Evolutionary conservation across 2,329 filamentous ascomycete species (phyloP).

Genomic region (Aureobasidium sp.): DNA sequence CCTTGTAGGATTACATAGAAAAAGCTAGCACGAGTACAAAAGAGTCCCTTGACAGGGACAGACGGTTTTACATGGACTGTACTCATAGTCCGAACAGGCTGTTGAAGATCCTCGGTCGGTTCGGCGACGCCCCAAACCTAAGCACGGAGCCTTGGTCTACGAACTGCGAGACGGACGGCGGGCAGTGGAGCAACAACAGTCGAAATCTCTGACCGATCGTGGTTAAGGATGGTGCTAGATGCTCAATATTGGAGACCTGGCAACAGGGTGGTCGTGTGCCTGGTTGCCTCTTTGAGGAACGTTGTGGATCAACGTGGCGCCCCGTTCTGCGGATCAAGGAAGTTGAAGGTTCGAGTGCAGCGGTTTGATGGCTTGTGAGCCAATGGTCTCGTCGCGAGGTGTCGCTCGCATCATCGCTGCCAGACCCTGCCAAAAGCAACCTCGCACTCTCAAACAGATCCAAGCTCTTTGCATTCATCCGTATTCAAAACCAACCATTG

Average conservation of each 20-base stretch:
- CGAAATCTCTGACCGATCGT: neutral
- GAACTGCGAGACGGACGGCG: neutral
- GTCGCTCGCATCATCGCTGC: neutral
- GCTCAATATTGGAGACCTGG: neutral
- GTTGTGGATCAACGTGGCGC: neutral
- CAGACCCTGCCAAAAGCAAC: conserved; percentile 5
- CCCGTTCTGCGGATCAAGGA: neutral
- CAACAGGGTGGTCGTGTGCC: neutral
- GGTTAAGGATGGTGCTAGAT: neutral
- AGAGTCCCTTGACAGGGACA: neutral
- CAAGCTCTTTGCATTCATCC: conserved; percentile 9
- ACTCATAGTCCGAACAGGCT: neutral
- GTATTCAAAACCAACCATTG: conserved; percentile 4
- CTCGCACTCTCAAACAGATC: neutral
- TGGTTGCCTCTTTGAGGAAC: neutral
- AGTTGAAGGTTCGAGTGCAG: neutral
- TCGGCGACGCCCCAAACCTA: neutral
- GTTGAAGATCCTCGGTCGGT: neutral
- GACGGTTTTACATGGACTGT: neutral
- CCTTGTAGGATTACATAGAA: neutral
- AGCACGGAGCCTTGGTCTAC: neutral
- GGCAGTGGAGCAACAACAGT: neutral
- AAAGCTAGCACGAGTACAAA: neutral
- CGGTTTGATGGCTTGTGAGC: neutral
- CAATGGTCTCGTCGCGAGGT: neutral